phyloP scores from a whole-genome alignment of 2,329 filamentous ascomycete genomes.

The Aspergillus ochraceoroseus region DNA sequence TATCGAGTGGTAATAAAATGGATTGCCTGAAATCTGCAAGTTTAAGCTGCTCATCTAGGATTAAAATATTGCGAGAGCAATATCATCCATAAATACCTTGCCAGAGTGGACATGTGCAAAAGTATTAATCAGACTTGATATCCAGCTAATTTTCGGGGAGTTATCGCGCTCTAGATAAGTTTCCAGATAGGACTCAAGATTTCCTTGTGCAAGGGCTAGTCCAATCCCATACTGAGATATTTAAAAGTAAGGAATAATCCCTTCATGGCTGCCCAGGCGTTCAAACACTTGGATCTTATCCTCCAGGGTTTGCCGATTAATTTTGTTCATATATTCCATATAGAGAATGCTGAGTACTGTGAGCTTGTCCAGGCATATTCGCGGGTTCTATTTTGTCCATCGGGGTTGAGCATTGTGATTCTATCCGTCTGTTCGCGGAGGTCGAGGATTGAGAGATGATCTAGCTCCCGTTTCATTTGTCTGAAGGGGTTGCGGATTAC shows the following conservation, averaged over 20 bases:
- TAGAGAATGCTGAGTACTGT: neutral
- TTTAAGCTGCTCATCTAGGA: slow-evolving; percentile 14
- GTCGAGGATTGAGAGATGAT: too few species aligned
- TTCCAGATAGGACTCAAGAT: slow-evolving; percentile 16
- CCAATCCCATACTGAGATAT: slow-evolving; percentile 20
- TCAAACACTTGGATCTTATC: slow-evolving; percentile 19
- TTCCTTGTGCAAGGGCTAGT: slow-evolving; percentile 16
- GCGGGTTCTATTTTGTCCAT: too few species aligned
- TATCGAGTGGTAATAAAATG: slow-evolving; percentile 11
- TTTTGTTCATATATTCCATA: slow-evolving; percentile 22
- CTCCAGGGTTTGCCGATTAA: slow-evolving; percentile 17
- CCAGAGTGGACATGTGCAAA: slow-evolving; percentile 7
- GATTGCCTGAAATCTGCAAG: slow-evolving; percentile 15
- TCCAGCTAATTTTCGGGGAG: slow-evolving; percentile 7
- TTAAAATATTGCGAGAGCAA: slow-evolving; percentile 14
- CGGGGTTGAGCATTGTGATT: too few species aligned
- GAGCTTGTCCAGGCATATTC: too few species aligned
- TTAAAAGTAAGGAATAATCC: slow-evolving; percentile 17
- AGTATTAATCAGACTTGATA: slow-evolving; percentile 7
- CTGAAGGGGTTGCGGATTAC: too few species aligned
- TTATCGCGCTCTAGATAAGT: slow-evolving; percentile 5
- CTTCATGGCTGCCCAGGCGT: slow-evolving; percentile 17
- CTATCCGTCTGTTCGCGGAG: too few species aligned
- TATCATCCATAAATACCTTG: slow-evolving; percentile 15
- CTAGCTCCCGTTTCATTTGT: too few species aligned